These are phyloP conservation scores for Paraconiothyrium brasiliense DNA, from an alignment of 2,329 filamentous ascomycete genomes.

Conservation along the genomic window DNA sequence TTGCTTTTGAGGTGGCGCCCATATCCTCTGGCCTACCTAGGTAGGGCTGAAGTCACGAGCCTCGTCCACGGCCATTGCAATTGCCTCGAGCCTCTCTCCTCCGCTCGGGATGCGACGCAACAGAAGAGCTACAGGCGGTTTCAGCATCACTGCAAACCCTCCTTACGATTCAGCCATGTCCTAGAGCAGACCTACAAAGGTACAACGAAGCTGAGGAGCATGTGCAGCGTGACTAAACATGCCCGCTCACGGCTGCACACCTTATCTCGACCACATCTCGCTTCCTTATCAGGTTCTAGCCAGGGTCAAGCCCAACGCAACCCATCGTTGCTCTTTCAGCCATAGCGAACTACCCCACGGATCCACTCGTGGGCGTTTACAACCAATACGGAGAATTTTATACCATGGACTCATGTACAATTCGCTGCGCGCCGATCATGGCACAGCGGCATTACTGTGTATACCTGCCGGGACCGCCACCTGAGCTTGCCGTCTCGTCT, in stretches of 20 bases:
- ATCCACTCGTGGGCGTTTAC: conserved; percentile 25
- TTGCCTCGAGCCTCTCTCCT: background rate
- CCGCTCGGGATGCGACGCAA: background rate
- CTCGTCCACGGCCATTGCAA: background rate
- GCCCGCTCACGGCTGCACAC: conserved; percentile 23
- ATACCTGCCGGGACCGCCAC: conserved; percentile 17
- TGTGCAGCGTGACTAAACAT: conserved; percentile 28
- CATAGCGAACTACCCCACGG: conserved; percentile 26
- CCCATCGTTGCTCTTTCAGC: conserved; percentile 25
- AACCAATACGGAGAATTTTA: conserved; percentile 23
- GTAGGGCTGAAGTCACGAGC: background rate
- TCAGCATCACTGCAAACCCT: background rate
- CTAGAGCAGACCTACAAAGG: too few relatives aligned
- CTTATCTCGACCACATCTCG: conserved; percentile 34
- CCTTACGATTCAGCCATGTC: background rate
- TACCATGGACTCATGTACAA: conserved; percentile 17
- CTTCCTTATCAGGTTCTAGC: conserved; percentile 30
- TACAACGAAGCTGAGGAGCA: background rate
- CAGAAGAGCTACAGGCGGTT: background rate
- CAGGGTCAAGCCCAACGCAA: conserved; percentile 24
- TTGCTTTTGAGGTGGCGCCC: conserved; percentile 12
- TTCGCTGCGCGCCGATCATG: conserved; percentile 18
- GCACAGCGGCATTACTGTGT: conserved; percentile 1
- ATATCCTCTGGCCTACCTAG: background rate
- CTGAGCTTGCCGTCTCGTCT: conserved; percentile 21